Evolutionary conservation across 352 stramenopile species (phyloP).

Genomic region (Pythium brachiatum): DNA sequence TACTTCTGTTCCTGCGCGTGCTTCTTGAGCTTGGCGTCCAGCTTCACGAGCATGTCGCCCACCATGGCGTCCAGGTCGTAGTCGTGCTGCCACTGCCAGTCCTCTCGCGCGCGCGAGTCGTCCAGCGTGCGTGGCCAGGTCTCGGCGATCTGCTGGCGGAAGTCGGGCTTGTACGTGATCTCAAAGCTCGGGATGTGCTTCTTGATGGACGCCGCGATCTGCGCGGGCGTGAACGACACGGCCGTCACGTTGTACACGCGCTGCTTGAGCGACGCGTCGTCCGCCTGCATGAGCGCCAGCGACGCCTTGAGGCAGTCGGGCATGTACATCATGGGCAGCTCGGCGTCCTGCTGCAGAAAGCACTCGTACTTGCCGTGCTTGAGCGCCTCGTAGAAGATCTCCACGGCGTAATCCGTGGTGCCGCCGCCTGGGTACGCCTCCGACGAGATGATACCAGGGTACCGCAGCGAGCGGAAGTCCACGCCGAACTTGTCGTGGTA

Average conservation of each 20-base stretch:
- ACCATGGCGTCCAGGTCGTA: constrained; percentile 90
- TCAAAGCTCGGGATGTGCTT: constrained; percentile 87
- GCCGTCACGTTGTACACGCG: constrained; percentile 91
- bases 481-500: constrained; percentile 91
- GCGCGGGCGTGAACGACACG: constrained; percentile 85
- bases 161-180: constrained; percentile 88
- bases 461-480: constrained; percentile 90
- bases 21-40: constrained; percentile 75
- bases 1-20: constrained; percentile 19
- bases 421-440: constrained; percentile 82
- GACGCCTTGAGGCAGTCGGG: constrained; percentile 89
- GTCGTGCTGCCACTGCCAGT: constrained; percentile 89
- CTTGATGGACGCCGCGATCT: constrained; percentile 83
- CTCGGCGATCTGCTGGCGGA: constrained; percentile 89
- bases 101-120: constrained; percentile 71
- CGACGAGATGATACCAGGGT: constrained; percentile 89
- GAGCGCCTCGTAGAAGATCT: constrained; percentile 93
- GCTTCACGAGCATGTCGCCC: constrained; percentile 86
- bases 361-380: constrained; percentile 88
- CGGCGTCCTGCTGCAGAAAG: constrained; percentile 76
- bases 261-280: constrained; percentile 66
- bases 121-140: constrained; percentile 89
- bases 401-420: constrained; percentile 90
- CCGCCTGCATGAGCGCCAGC: constrained; percentile 74
- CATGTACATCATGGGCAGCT: constrained; percentile 95